These are phyloP conservation scores for Rozella allomycis DNA, from an alignment of 371 early-diverging fungal genomes.

Conservation along the genomic window DNA sequence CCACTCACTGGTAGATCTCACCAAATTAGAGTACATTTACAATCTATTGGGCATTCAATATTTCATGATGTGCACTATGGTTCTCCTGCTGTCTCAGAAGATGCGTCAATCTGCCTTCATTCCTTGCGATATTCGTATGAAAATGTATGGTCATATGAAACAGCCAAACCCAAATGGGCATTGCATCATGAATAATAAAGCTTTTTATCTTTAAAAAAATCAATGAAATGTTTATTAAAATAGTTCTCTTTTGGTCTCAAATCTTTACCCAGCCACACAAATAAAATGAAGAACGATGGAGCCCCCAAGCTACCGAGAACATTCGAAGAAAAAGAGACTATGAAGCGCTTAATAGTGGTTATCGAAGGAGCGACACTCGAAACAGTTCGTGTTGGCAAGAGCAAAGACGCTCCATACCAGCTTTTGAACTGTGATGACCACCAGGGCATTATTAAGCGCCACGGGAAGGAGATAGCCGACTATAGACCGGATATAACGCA, in stretches of 20 bases:
- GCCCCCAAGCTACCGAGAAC: slow-evolving; percentile 61
- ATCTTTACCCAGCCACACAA: too few relatives aligned
- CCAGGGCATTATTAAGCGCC: slow-evolving; percentile 58
- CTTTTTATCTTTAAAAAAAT: too few relatives aligned
- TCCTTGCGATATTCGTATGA: too few relatives aligned
- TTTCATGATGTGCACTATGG: slow-evolving; percentile 17
- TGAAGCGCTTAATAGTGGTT: slow-evolving; percentile 68
- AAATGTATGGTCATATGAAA: too few relatives aligned
- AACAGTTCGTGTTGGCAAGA: slow-evolving; percentile 79
- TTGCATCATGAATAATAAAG: too few relatives aligned
- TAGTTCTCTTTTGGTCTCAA: too few relatives aligned
- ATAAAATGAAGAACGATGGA: too few relatives aligned
- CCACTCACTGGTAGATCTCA: slow-evolving; percentile 25
- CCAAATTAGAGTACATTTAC: slow-evolving; percentile 23
- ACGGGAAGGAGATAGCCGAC: slow-evolving; percentile 55
- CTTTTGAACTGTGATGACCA: slow-evolving; percentile 53
- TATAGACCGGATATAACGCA: slow-evolving; percentile 91
- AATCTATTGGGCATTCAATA: slow-evolving; percentile 17
- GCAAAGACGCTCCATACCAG: slow-evolving; percentile 38
- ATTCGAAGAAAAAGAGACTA: slow-evolving; percentile 33
- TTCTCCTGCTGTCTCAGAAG: too few relatives aligned
- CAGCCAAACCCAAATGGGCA: too few relatives aligned
- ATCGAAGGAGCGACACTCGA: slow-evolving; percentile 73
- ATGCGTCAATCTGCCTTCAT: too few relatives aligned
- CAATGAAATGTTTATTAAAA: too few relatives aligned